Evolutionary conservation across 108 stramenopile genomes (phyloP), one percentile per base, ranked within the genome.

Genomic region (Nitzschia palea): DNA sequence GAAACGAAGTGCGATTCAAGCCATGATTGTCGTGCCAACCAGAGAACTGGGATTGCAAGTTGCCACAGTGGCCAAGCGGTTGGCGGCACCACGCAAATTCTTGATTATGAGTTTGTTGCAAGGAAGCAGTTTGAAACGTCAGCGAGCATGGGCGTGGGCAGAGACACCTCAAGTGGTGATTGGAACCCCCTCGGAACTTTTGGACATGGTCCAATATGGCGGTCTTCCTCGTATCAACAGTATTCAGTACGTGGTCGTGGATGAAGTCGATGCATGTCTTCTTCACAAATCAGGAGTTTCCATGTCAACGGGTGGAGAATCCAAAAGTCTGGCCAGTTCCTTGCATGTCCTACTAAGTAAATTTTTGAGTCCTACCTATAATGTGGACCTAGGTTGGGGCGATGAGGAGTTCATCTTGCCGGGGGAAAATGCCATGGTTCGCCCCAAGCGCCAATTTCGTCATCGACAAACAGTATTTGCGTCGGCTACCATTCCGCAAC

Each of bases 1-100:
- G 31, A 30, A 68, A 5, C 71, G 86, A 47, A 52, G 77, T 8
- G 68, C 86, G 0, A 76, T 89, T 9, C 89, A 94, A 76, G 82
- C 77, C 23, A 44, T 97, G 35, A 80, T 98, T 55, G 84, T 98
- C 3, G 97, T 97, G 4, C 97, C 97, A 8, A 95, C 94, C 2
- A 65, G 97, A 20, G 97, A 98, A 76, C 74, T 98, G 63, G 97
- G 95, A n/a, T 73, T 96, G 60, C 97, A 98, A 84, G 93, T 94
- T 12, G 84, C 86, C 8, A 75, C 64, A 17, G 81, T 91, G 22
- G 90, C 88, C 20, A 78, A 90, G 22, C 65, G 86, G 42, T 66
- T 94, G 37, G 82, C 79, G 15, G 84, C 42, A 6, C 47, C 47
- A 5, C 67, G 74, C 32, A 79, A 81, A 45, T 89, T 97, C 14